Percentiles rank a stretch among this genome's conserved stretches.
Conservation (phyloP, 495 filamentous ascomycete genomes). For the Aspergillus panamensis region DNA sequence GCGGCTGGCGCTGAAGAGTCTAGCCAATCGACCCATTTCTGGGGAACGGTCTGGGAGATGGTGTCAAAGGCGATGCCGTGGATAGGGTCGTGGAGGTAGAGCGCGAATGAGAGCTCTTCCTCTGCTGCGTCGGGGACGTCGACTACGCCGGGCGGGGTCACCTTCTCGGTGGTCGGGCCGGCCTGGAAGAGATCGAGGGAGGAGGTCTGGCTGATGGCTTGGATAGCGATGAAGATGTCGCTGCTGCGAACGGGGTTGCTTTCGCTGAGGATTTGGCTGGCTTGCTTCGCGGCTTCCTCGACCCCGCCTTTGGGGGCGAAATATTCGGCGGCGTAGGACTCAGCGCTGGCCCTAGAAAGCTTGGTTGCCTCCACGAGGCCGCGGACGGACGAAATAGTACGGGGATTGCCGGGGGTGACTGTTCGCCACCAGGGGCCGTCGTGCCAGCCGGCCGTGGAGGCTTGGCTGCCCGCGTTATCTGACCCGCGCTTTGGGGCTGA, state of each 20-base stretch:
- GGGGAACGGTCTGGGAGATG: conserved; percentile 78
- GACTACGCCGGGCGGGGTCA: conserved; percentile 49
- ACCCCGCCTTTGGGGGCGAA: conserved; percentile 72
- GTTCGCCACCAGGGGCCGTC: conserved; percentile 97
- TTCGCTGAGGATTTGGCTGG: conserved; percentile 69
- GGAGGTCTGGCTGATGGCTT: conserved; percentile 67
- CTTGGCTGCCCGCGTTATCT: conserved; percentile 45
- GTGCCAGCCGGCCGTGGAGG: conserved; percentile 67
- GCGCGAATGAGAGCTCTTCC: conserved; percentile 72
- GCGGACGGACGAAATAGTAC: conserved; percentile 74
- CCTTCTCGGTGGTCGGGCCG: conserved; percentile 50
- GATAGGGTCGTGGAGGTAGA: conserved; percentile 90
- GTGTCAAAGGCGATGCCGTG: conserved; percentile 86
- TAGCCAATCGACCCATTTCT: conserved; percentile 86
- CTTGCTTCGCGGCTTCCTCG: conserved; percentile 72
- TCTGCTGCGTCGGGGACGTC: conserved; percentile 49
- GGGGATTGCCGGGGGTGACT: conserved; percentile 53
- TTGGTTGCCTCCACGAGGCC: conserved; percentile 86
- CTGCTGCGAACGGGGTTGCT: conserved; percentile 86
- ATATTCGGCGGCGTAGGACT: conserved; percentile 81
- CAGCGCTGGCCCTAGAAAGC: conserved; percentile 79
- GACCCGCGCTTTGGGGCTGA: conserved; percentile 65
- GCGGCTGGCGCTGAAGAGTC: conserved; percentile 64
- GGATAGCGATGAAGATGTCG: conserved; percentile 92
- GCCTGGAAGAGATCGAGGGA: conserved; percentile 67